Conservation (phyloP, 805 yeast species). For the Starmerella bombi region DNA sequence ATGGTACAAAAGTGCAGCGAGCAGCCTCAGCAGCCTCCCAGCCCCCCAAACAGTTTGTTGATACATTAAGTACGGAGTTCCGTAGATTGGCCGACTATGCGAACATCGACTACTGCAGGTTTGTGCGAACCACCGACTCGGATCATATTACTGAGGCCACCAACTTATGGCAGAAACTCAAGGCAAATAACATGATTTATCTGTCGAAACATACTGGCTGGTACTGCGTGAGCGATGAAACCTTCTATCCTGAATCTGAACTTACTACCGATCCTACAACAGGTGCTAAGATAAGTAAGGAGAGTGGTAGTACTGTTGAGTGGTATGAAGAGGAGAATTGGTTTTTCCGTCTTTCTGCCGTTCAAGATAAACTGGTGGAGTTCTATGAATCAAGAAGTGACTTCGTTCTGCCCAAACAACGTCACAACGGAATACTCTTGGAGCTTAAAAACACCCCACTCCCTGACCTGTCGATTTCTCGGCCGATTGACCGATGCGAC, state of each 20-base stretch:
- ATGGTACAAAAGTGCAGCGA: conserved; percentile 82
- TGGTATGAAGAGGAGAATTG: conserved; percentile 74
- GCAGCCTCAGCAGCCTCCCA: conserved; percentile 50
- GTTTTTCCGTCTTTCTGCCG: conserved; percentile 60
- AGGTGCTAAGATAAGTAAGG: conserved; percentile 33
- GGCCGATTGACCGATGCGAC: conserved; percentile 60
- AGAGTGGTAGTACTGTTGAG: conserved; percentile 62
- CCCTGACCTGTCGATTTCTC: conserved; percentile 68
- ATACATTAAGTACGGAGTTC: conserved; percentile 52
- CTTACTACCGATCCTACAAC: conserved; percentile 31
- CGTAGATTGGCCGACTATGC: conserved; percentile 45
- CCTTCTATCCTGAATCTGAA: conserved; percentile 78
- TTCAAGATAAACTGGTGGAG: conserved; percentile 42
- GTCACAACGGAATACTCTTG: conserved; percentile 39
- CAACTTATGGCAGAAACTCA: conserved; percentile 54
- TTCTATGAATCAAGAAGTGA: conserved; percentile 37
- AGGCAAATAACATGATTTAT: conserved; percentile 53
- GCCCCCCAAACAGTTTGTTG: conserved; percentile 61
- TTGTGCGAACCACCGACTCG: conserved; percentile 77
- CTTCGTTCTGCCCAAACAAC: conserved; percentile 55
- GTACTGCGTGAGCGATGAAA: conserved; percentile 90
- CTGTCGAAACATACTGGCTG: conserved; percentile 82
- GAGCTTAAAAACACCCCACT: conserved; percentile 40
- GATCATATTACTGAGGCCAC: conserved; percentile 61
- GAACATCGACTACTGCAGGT: conserved; percentile 52